Conservation (phyloP, 371 early-diverging fungal species). For the Mucor sp. region DNA sequence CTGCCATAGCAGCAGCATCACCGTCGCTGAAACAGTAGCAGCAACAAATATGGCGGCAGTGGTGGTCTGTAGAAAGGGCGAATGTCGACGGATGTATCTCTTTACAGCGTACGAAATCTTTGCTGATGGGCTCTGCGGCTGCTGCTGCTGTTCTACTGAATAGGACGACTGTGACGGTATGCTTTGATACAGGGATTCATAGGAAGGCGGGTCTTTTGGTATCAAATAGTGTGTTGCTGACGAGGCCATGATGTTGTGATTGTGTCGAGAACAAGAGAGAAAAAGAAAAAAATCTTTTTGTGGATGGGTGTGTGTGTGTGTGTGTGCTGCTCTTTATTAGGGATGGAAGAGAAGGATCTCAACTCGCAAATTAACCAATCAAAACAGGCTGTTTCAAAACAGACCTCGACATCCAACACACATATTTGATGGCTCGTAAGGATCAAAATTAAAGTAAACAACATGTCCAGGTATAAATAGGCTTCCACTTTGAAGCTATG, state of each 20-base stretch:
- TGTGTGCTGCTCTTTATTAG: not conserved
- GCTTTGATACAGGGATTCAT: slow-evolving; percentile 41
- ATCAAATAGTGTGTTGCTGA: slow-evolving; percentile 19
- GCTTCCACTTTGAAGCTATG: not conserved
- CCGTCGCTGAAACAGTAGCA: slow-evolving; percentile 44
- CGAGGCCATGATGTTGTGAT: slow-evolving; percentile 13
- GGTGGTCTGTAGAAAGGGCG: slow-evolving; percentile 37
- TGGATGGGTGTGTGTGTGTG: not conserved
- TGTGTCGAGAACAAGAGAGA: not conserved
- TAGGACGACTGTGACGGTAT: slow-evolving; percentile 26
- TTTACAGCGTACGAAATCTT: slow-evolving; percentile 17
- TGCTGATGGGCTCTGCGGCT: slow-evolving; percentile 12
- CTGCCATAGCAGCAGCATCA: slow-evolving; percentile 50
- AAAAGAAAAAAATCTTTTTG: slow-evolving; percentile 9
- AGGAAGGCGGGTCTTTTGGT: slow-evolving; percentile 49
- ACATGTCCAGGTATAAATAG: not conserved
- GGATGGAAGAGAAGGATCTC: not conserved
- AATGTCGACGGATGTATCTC: slow-evolving; percentile 29
- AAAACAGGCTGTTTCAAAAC: not conserved
- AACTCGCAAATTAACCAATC: not conserved
- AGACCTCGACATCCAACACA: not conserved
- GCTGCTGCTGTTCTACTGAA: slow-evolving; percentile 1
- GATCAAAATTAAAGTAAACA: slow-evolving; percentile 3
- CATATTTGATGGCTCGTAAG: not conserved
- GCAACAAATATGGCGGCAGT: slow-evolving; percentile 48